phyloP scores from a whole-genome alignment of 345 rosid genomes.

The Hibiscus mutabilis region DNA sequence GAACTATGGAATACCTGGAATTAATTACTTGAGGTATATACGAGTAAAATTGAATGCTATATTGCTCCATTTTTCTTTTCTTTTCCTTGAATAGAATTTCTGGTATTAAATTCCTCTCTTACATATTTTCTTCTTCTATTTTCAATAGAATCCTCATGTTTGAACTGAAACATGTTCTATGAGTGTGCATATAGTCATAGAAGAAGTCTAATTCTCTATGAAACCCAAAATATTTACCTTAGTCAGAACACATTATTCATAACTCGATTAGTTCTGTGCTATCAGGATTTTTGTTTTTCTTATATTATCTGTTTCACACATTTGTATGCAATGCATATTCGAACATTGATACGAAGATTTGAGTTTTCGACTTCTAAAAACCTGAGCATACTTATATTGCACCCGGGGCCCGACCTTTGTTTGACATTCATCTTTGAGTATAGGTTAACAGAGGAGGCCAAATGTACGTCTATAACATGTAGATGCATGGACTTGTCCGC shows the following conservation, averaged over 20 bases:
- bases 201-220: background rate
- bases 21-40: background rate
- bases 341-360: background rate
- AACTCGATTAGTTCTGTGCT: background rate
- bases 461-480: background rate
- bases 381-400: background rate
- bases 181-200: background rate
- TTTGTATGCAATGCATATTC: background rate
- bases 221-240: background rate
- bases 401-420: too few relatives aligned
- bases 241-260: background rate
- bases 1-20: background rate
- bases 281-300: background rate
- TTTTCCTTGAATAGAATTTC: background rate
- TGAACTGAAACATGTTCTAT: background rate
- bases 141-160: background rate
- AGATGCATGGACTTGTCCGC: background rate
- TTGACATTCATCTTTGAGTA: background rate
- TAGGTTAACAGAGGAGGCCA: background rate
- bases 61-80: background rate
- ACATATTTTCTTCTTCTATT: background rate
- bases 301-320: background rate
- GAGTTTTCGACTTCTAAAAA: background rate
- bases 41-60: background rate
- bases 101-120: background rate